Conservation (phyloP, 192 early-diverging fungal genomes). For the Dissophora ornata region DNA sequence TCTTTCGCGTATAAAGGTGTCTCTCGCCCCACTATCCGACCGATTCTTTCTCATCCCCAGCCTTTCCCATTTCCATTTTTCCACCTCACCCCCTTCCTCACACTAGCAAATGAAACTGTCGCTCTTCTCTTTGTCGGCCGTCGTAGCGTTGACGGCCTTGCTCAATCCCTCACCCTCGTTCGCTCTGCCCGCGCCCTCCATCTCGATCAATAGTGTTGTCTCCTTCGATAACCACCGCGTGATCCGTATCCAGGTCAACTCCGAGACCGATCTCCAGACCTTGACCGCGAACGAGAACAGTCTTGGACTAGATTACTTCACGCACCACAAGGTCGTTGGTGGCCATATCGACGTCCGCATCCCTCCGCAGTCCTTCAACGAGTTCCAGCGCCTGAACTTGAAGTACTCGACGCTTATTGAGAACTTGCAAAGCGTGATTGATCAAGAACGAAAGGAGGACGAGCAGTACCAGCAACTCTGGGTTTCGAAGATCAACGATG, state of each 20-base stretch:
- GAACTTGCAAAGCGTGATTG: conserved; percentile 60
- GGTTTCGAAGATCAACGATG: background rate
- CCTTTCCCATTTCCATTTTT: background rate
- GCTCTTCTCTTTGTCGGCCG: conserved; percentile 34
- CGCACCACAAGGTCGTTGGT: conserved; percentile 40
- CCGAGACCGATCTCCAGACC: conserved; percentile 28
- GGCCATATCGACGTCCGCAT: conserved; percentile 53
- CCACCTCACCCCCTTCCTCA: background rate
- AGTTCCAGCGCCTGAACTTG: conserved; percentile 44
- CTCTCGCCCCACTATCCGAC: background rate
- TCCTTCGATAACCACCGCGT: conserved; percentile 55
- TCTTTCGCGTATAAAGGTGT: background rate
- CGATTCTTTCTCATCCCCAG: background rate
- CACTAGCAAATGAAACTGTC: conserved; percentile 29
- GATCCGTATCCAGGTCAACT: conserved; percentile 48
- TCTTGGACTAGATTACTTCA: conserved; percentile 39
- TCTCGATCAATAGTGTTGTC: background rate
- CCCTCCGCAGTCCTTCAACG: conserved; percentile 20
- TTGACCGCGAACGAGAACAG: conserved; percentile 24
- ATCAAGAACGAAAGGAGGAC: conserved; percentile 51
- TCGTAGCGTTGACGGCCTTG: conserved; percentile 29
- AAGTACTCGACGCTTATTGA: conserved; percentile 52
- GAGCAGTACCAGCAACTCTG: conserved; percentile 23
- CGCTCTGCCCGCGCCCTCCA: background rate
- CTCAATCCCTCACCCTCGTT: conserved; percentile 1